Conservation (phyloP, 2,329 filamentous ascomycete genomes). For the Diaporthe vaccinii region DNA sequence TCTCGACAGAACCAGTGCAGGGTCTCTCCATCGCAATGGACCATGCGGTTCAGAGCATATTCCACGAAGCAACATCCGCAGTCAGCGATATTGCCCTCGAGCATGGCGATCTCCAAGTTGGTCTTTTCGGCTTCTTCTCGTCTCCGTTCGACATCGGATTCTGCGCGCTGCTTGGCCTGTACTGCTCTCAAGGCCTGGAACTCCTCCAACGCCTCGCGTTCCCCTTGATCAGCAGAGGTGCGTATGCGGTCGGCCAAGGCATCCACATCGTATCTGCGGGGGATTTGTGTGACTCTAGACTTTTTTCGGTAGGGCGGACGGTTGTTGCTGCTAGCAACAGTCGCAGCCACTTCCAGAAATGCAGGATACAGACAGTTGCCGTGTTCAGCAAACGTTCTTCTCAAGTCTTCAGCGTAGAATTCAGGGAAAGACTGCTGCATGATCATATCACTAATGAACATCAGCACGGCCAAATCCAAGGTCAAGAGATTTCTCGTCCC, state of each 20-base stretch:
- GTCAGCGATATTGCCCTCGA: conserved; percentile 69
- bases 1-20: conserved; percentile 78
- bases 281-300: conserved; percentile 44
- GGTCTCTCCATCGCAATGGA: conserved; percentile 72
- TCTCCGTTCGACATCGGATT: conserved; percentile 44
- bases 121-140: conserved; percentile 53
- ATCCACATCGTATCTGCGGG: conserved; percentile 42
- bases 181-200: conserved; percentile 53
- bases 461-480: conserved; percentile 15
- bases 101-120: conserved; percentile 59
- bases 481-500: not conserved
- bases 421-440: conserved; percentile 54
- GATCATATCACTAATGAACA: conserved; percentile 45
- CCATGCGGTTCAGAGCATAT: conserved; percentile 74
- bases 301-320: conserved; percentile 48
- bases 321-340: conserved; percentile 42
- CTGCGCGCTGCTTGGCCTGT: conserved; percentile 45
- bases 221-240: conserved; percentile 10
- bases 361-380: conserved; percentile 51
- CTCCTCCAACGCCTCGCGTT: conserved; percentile 55
- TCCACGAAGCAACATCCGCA: conserved; percentile 82
- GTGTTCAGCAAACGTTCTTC: conserved; percentile 44
- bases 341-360: conserved; percentile 51
- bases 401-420: conserved; percentile 48
- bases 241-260: conserved; percentile 44